These are phyloP conservation scores for Thermothielavioides terrestris DNA, from an alignment of 495 filamentous ascomycete genomes.

Conservation along the genomic window DNA sequence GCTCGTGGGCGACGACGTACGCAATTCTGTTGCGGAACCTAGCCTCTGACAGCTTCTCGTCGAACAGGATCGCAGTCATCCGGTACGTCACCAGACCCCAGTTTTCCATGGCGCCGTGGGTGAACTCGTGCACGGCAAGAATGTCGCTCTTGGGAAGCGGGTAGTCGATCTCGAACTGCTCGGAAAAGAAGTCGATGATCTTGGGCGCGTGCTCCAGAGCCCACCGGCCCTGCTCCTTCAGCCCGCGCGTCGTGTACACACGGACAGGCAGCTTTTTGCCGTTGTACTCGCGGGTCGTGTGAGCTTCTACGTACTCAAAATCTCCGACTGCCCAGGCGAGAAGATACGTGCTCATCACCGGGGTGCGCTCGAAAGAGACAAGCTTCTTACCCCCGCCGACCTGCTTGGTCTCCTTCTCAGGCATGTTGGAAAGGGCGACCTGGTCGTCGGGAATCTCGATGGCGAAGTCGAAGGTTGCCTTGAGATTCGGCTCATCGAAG, in stretches of 20 bases:
- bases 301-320: constrained; percentile 89
- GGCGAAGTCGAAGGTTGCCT: constrained; percentile 87
- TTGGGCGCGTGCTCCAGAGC: constrained; percentile 79
- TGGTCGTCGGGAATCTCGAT: constrained; percentile 84
- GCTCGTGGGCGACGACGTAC: constrained; percentile 89
- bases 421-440: constrained; percentile 91
- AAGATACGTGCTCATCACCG: constrained; percentile 96
- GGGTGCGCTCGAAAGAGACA: constrained; percentile 77
- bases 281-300: constrained; percentile 79
- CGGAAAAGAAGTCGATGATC: constrained; percentile 91
- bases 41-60: constrained; percentile 81
- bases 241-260: constrained; percentile 86
- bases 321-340: constrained; percentile 94
- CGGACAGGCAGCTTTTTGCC: constrained; percentile 85
- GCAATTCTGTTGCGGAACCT: constrained; percentile 84
- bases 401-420: constrained; percentile 57
- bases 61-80: constrained; percentile 85
- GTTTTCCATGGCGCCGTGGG: constrained; percentile 57
- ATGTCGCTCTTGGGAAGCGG: constrained; percentile 93
- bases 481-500: constrained; percentile 96
- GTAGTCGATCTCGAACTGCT: constrained; percentile 90
- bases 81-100: constrained; percentile 97
- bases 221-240: constrained; percentile 79
- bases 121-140: constrained; percentile 93
- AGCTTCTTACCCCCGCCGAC: constrained; percentile 58